Base-by-base conservation (phyloP, 2,329 filamentous ascomycete species). In the Diaporthe aspalathi region DNA sequence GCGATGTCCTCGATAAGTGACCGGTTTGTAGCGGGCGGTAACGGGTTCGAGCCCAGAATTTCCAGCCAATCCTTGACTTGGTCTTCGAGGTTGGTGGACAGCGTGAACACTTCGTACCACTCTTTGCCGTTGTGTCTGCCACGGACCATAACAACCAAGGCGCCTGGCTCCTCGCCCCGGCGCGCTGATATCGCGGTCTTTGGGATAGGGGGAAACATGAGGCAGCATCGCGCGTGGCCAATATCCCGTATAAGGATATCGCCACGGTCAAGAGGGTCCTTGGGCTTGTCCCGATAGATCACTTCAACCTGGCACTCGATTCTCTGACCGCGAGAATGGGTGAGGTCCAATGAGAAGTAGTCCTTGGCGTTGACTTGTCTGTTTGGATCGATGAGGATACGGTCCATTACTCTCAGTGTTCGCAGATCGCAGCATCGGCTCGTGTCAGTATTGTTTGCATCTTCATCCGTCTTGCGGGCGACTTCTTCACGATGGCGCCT, bases 191-290 rank as follows among this genome's bases (percentile, higher is more conserved):
- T 87, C 72, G 89, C 87, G 45, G 87, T 85, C 74, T 90, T 86
- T 22, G 91, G 86, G n/a, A 98, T 86, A 1, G 96, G 95, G n/a
- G 95, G 93, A 77, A 99, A 97, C 0, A 99, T 87, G 5, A 99
- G 87, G 90, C 94, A 98, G 35, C 86, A 84, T 67, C 90, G 89
- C 17, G 92, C 90, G 7, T 88, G 88, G 54, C 94, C 94, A n/a
- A 94, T 90, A 80, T 98, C 95, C 75, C 95, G 95, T 70, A 99
- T 92, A 27, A 99, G 88, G n/a, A 99, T 80, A 80, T 99, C 96
- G 8, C 95, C 94, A 62, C 88, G 84, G 73, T 92, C 89, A 3
- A 88, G 88, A 45, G 88, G 86, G 62, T 89, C 88, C n/a, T 88
- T 85, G 29, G 90, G 86, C 76, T 94, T 94, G 78, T 98, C 95